A percentile compares a stretch with the other conserved stretches of the same genome.
phyloP scores from a whole-genome alignment of 2,329 filamentous ascomycete species.

The Arthrobotrys megalospora region DNA sequence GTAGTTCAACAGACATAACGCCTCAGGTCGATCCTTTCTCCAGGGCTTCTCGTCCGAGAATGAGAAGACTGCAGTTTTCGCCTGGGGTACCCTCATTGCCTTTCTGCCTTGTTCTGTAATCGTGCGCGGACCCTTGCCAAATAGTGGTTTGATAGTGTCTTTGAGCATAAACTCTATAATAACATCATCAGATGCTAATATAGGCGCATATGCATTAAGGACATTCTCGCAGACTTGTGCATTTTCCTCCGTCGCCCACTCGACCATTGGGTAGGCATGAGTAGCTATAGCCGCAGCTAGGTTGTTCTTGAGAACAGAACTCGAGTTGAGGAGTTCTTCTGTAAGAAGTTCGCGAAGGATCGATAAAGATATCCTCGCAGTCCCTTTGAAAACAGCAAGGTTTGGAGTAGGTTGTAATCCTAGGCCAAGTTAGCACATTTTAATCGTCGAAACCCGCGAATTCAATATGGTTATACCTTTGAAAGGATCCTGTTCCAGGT shows the following conservation, averaged over 20 bases:
- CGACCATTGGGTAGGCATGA: constrained; percentile 10
- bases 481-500: constrained; percentile 39
- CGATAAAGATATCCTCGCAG: constrained; percentile 20
- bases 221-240: constrained; percentile 21
- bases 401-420: constrained; percentile 27
- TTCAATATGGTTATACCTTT: constrained; percentile 16
- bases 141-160: constrained; percentile 30
- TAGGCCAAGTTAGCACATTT: neutral
- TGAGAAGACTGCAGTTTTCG: constrained; percentile 32
- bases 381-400: constrained; percentile 27
- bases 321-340: constrained; percentile 1
- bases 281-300: constrained; percentile 33
- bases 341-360: constrained; percentile 12
- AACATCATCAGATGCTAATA: constrained; percentile 30
- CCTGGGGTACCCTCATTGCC: constrained; percentile 47
- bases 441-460: neutral
- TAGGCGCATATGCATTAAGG: neutral
- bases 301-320: neutral
- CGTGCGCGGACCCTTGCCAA: constrained; percentile 30
- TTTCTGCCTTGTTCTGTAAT: constrained; percentile 49
- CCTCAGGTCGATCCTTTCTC: constrained; percentile 54
- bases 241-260: constrained; percentile 32
- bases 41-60: constrained; percentile 57
- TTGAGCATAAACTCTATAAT: constrained; percentile 38
- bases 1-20: constrained; percentile 54